phyloP scores from a whole-genome alignment of 2,329 filamentous ascomycete species.

The Tolypocladium guangdongense region DNA sequence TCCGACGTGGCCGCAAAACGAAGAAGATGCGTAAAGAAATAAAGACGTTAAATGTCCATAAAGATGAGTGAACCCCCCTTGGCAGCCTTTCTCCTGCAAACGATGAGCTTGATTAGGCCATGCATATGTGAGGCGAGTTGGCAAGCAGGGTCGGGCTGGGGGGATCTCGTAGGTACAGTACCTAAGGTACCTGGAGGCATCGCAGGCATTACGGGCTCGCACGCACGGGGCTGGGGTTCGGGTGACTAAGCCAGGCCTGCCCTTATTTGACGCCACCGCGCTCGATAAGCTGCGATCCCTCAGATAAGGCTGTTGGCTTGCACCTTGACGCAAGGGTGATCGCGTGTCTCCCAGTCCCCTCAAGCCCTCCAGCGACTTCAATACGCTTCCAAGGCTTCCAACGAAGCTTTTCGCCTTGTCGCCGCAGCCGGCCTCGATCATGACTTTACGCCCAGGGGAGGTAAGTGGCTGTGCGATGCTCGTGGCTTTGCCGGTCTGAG shows the following conservation, averaged over 20 bases:
- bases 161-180: no score
- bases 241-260: constrained; percentile 1
- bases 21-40: not conserved
- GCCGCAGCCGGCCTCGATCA: constrained; percentile 1
- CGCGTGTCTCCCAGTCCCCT: not conserved
- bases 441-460: constrained; percentile 4
- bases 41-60: not conserved
- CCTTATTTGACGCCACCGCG: not conserved
- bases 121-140: not conserved
- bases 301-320: not conserved
- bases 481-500: not conserved
- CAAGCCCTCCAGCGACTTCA: not conserved
- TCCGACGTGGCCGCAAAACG: not conserved
- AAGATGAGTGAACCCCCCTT: not conserved
- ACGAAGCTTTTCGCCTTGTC: not conserved
- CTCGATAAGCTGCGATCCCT: not conserved
- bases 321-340: constrained; percentile 9
- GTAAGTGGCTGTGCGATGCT: not conserved
- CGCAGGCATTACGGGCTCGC: no score
- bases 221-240: no score
- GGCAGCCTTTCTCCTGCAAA: not conserved
- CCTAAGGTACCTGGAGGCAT: no score
- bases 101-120: not conserved
- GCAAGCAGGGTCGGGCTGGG: not conserved
- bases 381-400: not conserved